Base-by-base conservation (phyloP, 2,329 filamentous ascomycete genomes). In the Calonectria ilicicola region DNA sequence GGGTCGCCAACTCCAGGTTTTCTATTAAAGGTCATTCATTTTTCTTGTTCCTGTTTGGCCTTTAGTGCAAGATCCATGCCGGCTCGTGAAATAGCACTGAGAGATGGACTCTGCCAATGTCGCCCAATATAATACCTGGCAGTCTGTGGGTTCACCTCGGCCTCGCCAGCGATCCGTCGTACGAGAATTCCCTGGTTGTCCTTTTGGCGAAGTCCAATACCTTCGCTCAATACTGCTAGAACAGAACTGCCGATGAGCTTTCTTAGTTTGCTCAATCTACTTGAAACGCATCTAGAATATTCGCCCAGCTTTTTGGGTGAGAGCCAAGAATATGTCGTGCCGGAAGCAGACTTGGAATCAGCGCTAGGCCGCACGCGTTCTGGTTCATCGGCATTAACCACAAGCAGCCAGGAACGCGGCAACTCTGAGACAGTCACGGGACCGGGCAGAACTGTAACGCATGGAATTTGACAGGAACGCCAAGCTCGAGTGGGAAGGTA, bases 401-500 rank as follows among this genome's bases (percentile, higher is more conserved):
- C 32, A 5, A 26, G 32, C 38, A 40, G 26, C 15, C 21, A 60
- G n/a, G 53, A 60, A 60, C 53, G 35, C 32, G 35, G 32, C 32
- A 40, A 58, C 10, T 38, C 6, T 60, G 35, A 40, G 21, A 29
- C 15, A 19, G 53, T 40, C 53, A 58, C 35, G 53, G 32, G 32
- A 40, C 26, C 32, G 32, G n/a, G 15, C 21, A 40, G 53, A 40
- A 60, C 53, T 60, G 38, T 60, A 40, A 40, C 38, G 35, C 21
- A 40, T 26, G 3, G 53, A 38, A n/a, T 56, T 40, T 40, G 35
- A 40, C 35, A 60, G 23, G 10, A 60, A n/a, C 38, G 53, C 53
- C 53, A 60, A 60, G 53, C 53, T 35, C 26, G 40, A 60, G 53
- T 19, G 53, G 53, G 53, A 60, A 60, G 53, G 53, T 60, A 35